Conservation (phyloP, 106 monocot species). For the Allium cepa region DNA sequence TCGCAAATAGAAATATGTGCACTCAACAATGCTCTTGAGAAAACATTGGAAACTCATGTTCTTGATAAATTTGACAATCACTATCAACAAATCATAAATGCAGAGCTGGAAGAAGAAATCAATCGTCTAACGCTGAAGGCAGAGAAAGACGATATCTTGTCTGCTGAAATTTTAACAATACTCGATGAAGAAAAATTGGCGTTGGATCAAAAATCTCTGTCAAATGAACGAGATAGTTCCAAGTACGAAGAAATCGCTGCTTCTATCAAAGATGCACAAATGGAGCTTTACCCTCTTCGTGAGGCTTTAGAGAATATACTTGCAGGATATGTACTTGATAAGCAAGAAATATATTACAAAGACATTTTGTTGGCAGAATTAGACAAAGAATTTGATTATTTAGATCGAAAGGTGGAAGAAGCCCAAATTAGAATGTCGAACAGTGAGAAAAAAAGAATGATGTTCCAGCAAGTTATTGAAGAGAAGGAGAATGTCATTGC, state of each 20-base stretch:
- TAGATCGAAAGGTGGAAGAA: neutral
- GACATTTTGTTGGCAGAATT: conserved; percentile 22
- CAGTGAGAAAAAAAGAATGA: conserved; percentile 28
- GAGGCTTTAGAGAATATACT: conserved; percentile 18
- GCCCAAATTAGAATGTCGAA: conserved; percentile 17
- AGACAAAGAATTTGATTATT: conserved; percentile 16
- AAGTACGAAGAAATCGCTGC: neutral
- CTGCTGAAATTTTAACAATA: conserved; percentile 13
- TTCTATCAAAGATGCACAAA: conserved; percentile 24
- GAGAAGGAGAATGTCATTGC: conserved; percentile 30
- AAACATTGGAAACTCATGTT: conserved; percentile 13
- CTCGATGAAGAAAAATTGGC: conserved; percentile 33
- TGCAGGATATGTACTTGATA: conserved; percentile 21
- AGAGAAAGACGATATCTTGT: neutral
- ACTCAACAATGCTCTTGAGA: conserved; percentile 24
- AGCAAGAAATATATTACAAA: conserved; percentile 41
- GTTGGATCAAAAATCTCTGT: conserved; percentile 26
- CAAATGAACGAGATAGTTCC: conserved; percentile 32
- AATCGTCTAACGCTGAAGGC: neutral
- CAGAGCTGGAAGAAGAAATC: conserved; percentile 28
- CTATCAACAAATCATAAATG: conserved; percentile 20
- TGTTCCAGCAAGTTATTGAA: conserved; percentile 17
- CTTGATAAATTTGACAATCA: conserved; percentile 38
- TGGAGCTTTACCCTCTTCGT: conserved; percentile 19
- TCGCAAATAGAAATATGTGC: conserved; percentile 18